A percentile compares a stretch with the other conserved stretches of the same genome.
These are phyloP conservation scores for Exobasidium cylindrosporum DNA, from an alignment of 1,284 basidiomycete genomes.

Conservation along the genomic window DNA sequence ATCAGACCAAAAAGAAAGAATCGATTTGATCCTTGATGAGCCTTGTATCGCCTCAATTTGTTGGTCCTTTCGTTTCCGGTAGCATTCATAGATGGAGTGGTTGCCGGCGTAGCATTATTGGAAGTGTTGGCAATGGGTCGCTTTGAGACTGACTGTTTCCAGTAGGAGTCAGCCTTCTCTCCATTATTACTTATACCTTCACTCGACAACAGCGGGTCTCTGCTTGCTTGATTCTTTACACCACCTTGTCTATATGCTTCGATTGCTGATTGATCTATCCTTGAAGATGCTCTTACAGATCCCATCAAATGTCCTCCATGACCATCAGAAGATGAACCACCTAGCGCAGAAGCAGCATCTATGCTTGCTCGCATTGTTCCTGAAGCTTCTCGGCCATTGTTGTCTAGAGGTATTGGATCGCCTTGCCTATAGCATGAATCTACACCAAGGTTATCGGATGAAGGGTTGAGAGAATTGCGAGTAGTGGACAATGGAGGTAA, in stretches of 20 bases:
- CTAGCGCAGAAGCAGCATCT: neutral
- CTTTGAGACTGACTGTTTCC: constrained; percentile 1
- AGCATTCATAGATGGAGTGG: neutral
- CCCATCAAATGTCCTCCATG: neutral
- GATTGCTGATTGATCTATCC: constrained; percentile 1
- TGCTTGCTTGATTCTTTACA: neutral
- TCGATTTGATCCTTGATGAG: constrained; percentile 33
- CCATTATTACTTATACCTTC: constrained; percentile 27
- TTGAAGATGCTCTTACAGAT: neutral
- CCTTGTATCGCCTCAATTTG: constrained; percentile 26
- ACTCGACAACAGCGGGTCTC: constrained; percentile 20
- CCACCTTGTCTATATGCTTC: neutral
- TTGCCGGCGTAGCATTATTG: constrained; percentile 6
- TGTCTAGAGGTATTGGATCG: constrained; percentile 3
- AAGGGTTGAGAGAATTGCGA: constrained; percentile 9
- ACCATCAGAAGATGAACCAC: neutral
- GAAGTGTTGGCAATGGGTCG: neutral
- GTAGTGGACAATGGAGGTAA: neutral
- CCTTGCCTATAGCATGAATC: neutral
- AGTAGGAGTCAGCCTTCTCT: constrained; percentile 17
- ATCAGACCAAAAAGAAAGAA: constrained; percentile 40
- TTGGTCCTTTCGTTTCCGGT: constrained; percentile 6
- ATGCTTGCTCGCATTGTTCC: neutral
- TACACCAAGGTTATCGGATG: neutral
- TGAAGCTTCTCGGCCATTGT: neutral